These are phyloP conservation scores for Ormosia semicastrata DNA, from an alignment of 306 rosid species.

Conservation along the genomic window DNA sequence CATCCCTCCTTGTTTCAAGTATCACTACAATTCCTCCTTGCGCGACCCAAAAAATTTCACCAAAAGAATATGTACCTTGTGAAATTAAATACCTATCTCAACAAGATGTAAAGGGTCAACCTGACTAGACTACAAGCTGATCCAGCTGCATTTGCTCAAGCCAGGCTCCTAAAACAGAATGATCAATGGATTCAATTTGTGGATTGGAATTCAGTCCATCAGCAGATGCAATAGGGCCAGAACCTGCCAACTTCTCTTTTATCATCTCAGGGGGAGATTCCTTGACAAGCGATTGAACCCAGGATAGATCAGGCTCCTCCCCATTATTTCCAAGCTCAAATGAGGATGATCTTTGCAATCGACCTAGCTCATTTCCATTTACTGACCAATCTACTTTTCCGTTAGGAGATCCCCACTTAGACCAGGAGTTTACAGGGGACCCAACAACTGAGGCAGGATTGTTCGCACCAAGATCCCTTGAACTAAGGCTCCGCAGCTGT, in stretches of 20 bases:
- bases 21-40: constrained; percentile 25
- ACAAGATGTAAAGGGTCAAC: constrained; percentile 43
- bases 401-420: constrained; percentile 78
- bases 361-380: constrained; percentile 53
- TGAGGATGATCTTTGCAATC: constrained; percentile 47
- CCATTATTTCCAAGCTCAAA: constrained; percentile 65
- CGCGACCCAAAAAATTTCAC: constrained; percentile 26
- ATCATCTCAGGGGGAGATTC: constrained; percentile 79
- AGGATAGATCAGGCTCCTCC: constrained; percentile 84
- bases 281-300: constrained; percentile 89
- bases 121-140: constrained; percentile 64
- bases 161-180: constrained; percentile 86
- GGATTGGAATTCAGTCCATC: constrained; percentile 57
- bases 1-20: constrained; percentile 31
- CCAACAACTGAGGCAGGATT: constrained; percentile 53
- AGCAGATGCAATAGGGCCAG: constrained; percentile 51
- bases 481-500: constrained; percentile 67
- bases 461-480: constrained; percentile 70
- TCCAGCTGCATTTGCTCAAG: constrained; percentile 95
- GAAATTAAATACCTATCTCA: constrained; percentile 46
- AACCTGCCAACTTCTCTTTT: constrained; percentile 53
- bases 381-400: constrained; percentile 76
- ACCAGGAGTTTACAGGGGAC: constrained; percentile 66
- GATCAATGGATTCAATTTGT: constrained; percentile 65
- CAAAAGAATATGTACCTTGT: constrained; percentile 44